phyloP scores from a whole-genome alignment of 305 asterid genomes.

The Nicotiana rustica region DNA sequence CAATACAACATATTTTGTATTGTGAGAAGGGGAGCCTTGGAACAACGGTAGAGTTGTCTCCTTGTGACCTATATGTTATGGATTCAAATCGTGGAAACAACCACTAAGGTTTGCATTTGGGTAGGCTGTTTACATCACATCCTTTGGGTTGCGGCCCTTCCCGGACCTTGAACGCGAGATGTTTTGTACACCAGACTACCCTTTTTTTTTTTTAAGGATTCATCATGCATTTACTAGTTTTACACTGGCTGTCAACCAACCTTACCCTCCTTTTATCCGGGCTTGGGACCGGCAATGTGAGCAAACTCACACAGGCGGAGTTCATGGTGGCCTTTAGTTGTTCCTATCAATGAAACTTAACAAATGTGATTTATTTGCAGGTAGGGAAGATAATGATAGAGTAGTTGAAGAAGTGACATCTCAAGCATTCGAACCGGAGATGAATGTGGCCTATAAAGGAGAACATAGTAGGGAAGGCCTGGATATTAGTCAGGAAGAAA shows the following conservation, averaged over 20 bases:
- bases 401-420: constrained; percentile 49
- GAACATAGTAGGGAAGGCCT: constrained; percentile 41
- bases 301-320: neutral
- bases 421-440: constrained; percentile 40
- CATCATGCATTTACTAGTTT: neutral
- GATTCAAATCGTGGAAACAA: too few species aligned
- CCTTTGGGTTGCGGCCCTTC: too few species aligned
- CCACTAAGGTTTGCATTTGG: too few species aligned
- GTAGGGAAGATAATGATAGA: constrained; percentile 38
- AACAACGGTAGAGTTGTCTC: too few species aligned
- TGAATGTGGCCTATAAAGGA: constrained; percentile 35
- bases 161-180: too few species aligned
- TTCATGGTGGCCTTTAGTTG: neutral
- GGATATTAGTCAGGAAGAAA: constrained; percentile 32
- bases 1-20: too few species aligned
- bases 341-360: neutral
- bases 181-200: too few species aligned
- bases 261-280: neutral
- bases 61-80: too few species aligned
- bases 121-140: too few species aligned
- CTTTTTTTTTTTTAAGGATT: neutral
- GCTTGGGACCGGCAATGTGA: neutral
- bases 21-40: too few species aligned
- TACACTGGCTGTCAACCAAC: neutral
- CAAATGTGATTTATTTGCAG: constrained; percentile 43